A percentile compares a stretch with the other conserved stretches of the same genome.
Evolutionary conservation across 2,329 filamentous ascomycete species (phyloP).

Genomic region (Aspergillus sp.): DNA sequence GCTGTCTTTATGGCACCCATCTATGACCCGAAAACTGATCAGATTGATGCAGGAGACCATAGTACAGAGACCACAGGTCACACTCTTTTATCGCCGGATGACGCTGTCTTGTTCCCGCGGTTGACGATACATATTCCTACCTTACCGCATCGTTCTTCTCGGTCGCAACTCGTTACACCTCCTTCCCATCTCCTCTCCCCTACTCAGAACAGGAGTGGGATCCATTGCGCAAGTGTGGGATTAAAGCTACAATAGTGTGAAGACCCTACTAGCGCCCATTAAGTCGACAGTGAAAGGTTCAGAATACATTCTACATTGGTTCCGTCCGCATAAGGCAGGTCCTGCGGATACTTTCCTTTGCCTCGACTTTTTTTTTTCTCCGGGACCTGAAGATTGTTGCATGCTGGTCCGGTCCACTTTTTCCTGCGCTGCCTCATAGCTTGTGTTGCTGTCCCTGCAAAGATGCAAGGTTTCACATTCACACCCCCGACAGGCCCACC

Average conservation of each 20-base stretch:
- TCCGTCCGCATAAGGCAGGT: constrained; percentile 22
- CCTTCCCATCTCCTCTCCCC: too few species aligned
- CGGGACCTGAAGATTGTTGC: not conserved
- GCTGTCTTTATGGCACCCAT: not conserved
- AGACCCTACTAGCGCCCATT: not conserved
- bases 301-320: not conserved
- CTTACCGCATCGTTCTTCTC: not conserved
- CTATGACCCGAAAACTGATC: not conserved
- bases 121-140: not conserved
- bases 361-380: not conserved
- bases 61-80: not conserved
- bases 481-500: constrained; percentile 65
- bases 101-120: not conserved
- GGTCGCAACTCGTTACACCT: not conserved
- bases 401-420: too few species aligned
- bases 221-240: not conserved
- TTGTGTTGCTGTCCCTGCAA: constrained; percentile 45
- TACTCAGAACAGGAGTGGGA: not conserved
- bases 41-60: not conserved
- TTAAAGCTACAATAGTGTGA: too few species aligned
- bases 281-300: not conserved
- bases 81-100: not conserved
- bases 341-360: constrained; percentile 14
- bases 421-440: constrained; percentile 29
- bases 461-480: constrained; percentile 75